A percentile compares a stretch with the other conserved stretches of the same genome.
Conservation (phyloP, 1,284 basidiomycete species). For the Leccinum discolor region DNA sequence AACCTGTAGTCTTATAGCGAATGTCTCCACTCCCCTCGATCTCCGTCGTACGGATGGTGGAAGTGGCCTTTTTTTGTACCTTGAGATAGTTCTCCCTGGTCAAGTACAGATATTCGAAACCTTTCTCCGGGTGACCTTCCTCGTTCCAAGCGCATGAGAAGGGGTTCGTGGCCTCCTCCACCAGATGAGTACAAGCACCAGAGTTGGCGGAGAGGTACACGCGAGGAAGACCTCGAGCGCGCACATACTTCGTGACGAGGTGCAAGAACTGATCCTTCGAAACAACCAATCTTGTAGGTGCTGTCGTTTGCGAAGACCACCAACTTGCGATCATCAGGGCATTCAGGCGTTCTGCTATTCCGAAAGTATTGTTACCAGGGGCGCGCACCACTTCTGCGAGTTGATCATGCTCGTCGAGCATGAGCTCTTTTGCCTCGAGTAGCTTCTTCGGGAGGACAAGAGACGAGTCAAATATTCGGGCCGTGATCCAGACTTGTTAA, state of each 20-base stretch:
- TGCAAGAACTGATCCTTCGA: slow-evolving; percentile 99
- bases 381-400: slow-evolving; percentile 89
- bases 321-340: slow-evolving; percentile 83
- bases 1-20: slow-evolving; percentile 91
- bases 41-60: slow-evolving; percentile 82
- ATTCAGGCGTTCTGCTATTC: slow-evolving; percentile 95
- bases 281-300: slow-evolving; percentile 98
- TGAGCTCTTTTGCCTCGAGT: slow-evolving; percentile 85
- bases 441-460: slow-evolving; percentile 78
- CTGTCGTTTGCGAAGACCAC: slow-evolving; percentile 98
- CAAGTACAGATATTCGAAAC: slow-evolving; percentile 96
- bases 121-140: slow-evolving; percentile 84
- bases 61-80: slow-evolving; percentile 78
- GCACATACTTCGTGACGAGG: slow-evolving; percentile 92
- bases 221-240: slow-evolving; percentile 85
- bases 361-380: slow-evolving; percentile 92
- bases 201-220: slow-evolving; percentile 99
- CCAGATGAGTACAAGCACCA: slow-evolving; percentile 94
- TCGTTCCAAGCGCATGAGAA: slow-evolving; percentile 91
- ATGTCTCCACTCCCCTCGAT: slow-evolving; percentile 85
- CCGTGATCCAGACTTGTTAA: slow-evolving; percentile 92
- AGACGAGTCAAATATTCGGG: slow-evolving; percentile 64
- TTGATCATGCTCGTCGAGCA: slow-evolving; percentile 92
- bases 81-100: slow-evolving; percentile 85
- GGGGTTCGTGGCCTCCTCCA: slow-evolving; percentile 88